Evolutionary conservation across 179 eudicot genomes (phyloP).

Genomic region (Silene noctiflora): DNA sequence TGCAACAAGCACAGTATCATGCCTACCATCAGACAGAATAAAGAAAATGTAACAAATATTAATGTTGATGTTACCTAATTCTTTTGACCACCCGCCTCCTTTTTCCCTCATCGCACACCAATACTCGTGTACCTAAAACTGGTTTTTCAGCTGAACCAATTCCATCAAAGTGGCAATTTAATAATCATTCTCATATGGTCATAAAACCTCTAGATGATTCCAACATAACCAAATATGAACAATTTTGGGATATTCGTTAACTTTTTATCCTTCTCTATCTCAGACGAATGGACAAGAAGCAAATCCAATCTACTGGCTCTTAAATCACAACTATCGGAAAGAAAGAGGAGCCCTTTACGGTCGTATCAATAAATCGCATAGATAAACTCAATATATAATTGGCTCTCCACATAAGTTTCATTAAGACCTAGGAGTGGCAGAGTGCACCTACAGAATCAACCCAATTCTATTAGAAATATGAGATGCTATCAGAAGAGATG

Average conservation of each 20-base stretch:
- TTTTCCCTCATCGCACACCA: background rate
- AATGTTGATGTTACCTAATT: background rate
- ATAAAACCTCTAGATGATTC: background rate
- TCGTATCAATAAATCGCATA: background rate
- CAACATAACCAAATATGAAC: background rate
- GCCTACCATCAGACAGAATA: conserved; percentile 25
- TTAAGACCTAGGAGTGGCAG: background rate
- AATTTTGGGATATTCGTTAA: background rate
- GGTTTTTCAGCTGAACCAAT: too few species aligned
- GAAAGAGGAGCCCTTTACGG: background rate
- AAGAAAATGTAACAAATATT: background rate
- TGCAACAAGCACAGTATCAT: conserved; percentile 45
- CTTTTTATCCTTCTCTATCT: background rate
- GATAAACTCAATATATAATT: background rate
- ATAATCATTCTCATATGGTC: background rate
- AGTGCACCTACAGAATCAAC: background rate
- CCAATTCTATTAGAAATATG: too few species aligned
- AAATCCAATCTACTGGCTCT: background rate
- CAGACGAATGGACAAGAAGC: background rate
- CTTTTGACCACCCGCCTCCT: background rate
- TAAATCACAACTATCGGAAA: background rate
- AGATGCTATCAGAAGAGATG: background rate
- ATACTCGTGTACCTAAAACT: background rate
- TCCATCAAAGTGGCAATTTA: background rate
- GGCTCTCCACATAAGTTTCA: background rate